Evolutionary conservation across 768 basidiomycete genomes (phyloP).

Genomic region (Trametes maxima): DNA sequence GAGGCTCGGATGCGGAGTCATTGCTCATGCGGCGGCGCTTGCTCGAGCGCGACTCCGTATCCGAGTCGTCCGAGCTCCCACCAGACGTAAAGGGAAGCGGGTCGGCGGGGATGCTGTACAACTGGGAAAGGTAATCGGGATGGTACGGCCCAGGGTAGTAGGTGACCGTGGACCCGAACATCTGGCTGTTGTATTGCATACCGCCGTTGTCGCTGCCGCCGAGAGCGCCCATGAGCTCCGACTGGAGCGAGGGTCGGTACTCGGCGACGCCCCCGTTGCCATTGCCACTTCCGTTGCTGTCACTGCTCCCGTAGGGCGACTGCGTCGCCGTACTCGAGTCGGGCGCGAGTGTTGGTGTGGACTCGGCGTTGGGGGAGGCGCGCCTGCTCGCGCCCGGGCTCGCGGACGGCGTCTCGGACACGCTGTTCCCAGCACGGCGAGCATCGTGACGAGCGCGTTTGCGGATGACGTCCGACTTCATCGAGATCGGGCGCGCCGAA

Average conservation of each 20-base stretch:
- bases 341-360: slow-evolving; percentile 67
- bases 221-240: slow-evolving; percentile 54
- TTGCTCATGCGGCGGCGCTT: slow-evolving; percentile 78
- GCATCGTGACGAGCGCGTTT: slow-evolving; percentile 85
- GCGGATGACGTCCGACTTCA: slow-evolving; percentile 90
- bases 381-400: slow-evolving; percentile 76
- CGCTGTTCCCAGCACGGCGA: slow-evolving; percentile 51
- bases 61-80: slow-evolving; percentile 45
- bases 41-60: slow-evolving; percentile 44
- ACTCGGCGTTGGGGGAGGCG: slow-evolving; percentile 59
- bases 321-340: slow-evolving; percentile 61
- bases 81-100: slow-evolving; percentile 55
- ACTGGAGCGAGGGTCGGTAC: slow-evolving; percentile 42
- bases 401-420: slow-evolving; percentile 72
- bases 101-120: slow-evolving; percentile 48
- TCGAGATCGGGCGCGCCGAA: slow-evolving; percentile 82
- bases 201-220: slow-evolving; percentile 32
- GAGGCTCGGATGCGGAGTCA: slow-evolving; percentile 51
- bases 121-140: slow-evolving; percentile 66
- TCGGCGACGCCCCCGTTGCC: slow-evolving; percentile 34
- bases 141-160: slow-evolving; percentile 73
- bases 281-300: slow-evolving; percentile 37
- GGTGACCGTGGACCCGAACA: slow-evolving; percentile 39
- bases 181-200: slow-evolving; percentile 28
- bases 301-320: slow-evolving; percentile 39